A percentile compares a stretch with the other conserved stretches of the same genome.
These are phyloP conservation scores for Aspergillus nanangensis DNA, from an alignment of 495 filamentous ascomycete genomes.

Conservation along the genomic window DNA sequence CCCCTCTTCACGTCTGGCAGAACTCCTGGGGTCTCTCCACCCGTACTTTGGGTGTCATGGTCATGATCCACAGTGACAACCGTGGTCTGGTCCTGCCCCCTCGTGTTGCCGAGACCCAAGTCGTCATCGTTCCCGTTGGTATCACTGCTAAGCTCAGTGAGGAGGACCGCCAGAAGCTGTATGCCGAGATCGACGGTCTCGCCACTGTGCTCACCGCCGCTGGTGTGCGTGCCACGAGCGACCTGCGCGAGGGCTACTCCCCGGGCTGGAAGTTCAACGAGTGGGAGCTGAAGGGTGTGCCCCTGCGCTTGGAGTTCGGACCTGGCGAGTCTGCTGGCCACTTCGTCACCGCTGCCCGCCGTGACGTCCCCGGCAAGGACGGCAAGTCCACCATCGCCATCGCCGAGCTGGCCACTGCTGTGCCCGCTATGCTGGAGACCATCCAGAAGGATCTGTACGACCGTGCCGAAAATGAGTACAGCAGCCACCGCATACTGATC, in stretches of 20 bases:
- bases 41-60: slow-evolving; percentile 93
- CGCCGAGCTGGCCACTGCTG: slow-evolving; percentile 59
- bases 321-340: slow-evolving; percentile 84
- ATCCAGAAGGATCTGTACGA: slow-evolving; percentile 86
- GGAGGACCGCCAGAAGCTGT: slow-evolving; percentile 67
- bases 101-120: slow-evolving; percentile 78
- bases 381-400: slow-evolving; percentile 73
- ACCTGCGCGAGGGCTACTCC: slow-evolving; percentile 80
- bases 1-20: slow-evolving; percentile 83
- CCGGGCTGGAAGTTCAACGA: slow-evolving; percentile 98
- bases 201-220: slow-evolving; percentile 57
- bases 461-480: slow-evolving; percentile 72
- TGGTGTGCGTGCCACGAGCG: slow-evolving; percentile 66
- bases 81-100: slow-evolving; percentile 90
- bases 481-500: slow-evolving; percentile 71
- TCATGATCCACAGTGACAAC: slow-evolving; percentile 95
- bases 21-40: slow-evolving; percentile 98
- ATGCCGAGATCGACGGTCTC: slow-evolving; percentile 66
- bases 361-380: slow-evolving; percentile 65
- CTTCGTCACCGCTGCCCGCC: slow-evolving; percentile 77
- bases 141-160: slow-evolving; percentile 79
- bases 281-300: slow-evolving; percentile 92
- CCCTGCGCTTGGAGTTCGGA: slow-evolving; percentile 89
- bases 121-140: slow-evolving; percentile 88
- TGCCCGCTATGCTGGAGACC: slow-evolving; percentile 77